Evolutionary conservation across 1,284 basidiomycete genomes (phyloP), one percentile per base, ranked within the genome.

Genomic region (Rhodotorula sp.): DNA sequence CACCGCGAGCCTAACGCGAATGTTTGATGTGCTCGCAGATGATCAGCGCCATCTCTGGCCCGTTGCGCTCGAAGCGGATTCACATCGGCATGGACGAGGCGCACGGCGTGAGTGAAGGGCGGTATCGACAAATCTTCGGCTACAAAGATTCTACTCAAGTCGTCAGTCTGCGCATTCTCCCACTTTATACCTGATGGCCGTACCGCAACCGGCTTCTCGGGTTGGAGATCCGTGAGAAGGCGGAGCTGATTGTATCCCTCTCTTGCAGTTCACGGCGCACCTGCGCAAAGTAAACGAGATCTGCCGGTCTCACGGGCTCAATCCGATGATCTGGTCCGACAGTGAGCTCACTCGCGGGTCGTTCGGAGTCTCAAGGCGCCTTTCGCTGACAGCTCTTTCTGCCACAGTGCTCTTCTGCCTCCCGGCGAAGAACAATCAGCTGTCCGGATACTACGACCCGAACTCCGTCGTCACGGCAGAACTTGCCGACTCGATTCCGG

Each of bases 291-390:
- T 82, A 14, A 80, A 81, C 65, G 65, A 74, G 21, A 81, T 82
- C 31, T 82, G 81, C 61, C 34, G 66, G 26, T 31, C 58, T 2
- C 29, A 75, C 21, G 76, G 75, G 4, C 70, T 82, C 2, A 62
- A 79, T 62, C 81, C 81, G 3, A 81, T 82, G 80, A 82, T 82
- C 69, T 82, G 81, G 81, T 78, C 69, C 49, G 79, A 80, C 71
- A 80, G 78, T 78, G 20, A 26, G 23, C 14, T 47, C n/a, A n/a
- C 21, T 34, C 23, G 5, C 3, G 23, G 10, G 34, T 34, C 34
- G 4, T 34, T 34, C 6, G 34, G 23, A 4, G 7, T 31, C 31
- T 46, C 21, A 4, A 21, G 39, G 39, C 39, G 39, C 39, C 39
- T 43, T 43, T 10, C 48, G 18, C 34, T 34, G 5, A 18, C 8